Evolutionary conservation across 176 grass and related monocot species (phyloP).

Genomic region (Musa itinerans): DNA sequence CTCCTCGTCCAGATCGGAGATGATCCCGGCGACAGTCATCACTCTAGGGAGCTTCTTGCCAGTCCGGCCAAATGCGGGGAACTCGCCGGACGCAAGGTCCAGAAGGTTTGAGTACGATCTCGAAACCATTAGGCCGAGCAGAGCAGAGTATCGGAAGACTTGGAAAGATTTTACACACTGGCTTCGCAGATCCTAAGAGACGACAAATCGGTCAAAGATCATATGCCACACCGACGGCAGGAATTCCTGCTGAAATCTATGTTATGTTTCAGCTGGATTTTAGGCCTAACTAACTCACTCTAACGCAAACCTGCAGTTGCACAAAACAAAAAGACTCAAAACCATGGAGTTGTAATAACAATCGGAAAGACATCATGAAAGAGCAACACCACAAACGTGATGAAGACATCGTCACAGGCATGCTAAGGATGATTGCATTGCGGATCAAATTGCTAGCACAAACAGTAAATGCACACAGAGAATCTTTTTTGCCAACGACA

Average conservation of each 20-base stretch:
- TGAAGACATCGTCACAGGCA: no score
- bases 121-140: constrained; percentile 30
- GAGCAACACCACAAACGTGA: no score
- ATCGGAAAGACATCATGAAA: no score
- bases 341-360: no score
- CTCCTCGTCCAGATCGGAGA: constrained; percentile 37
- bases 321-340: no score
- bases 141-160: background rate
- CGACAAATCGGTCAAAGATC: no score
- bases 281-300: no score
- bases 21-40: constrained; percentile 36
- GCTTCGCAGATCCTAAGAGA: background rate
- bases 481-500: background rate
- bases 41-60: constrained; percentile 33
- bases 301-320: background rate
- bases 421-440: no score
- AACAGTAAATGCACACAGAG: constrained; percentile 4
- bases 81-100: constrained; percentile 35
- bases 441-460: background rate
- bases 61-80: constrained; percentile 12
- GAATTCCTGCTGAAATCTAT: no score
- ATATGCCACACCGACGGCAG: no score
- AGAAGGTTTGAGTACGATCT: constrained; percentile 49
- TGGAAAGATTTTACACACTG: background rate
- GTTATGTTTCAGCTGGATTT: no score